Evolutionary conservation across 2,329 filamentous ascomycete genomes (phyloP), one percentile per base, ranked within the genome.

Genomic region (Dothistroma septosporum): DNA sequence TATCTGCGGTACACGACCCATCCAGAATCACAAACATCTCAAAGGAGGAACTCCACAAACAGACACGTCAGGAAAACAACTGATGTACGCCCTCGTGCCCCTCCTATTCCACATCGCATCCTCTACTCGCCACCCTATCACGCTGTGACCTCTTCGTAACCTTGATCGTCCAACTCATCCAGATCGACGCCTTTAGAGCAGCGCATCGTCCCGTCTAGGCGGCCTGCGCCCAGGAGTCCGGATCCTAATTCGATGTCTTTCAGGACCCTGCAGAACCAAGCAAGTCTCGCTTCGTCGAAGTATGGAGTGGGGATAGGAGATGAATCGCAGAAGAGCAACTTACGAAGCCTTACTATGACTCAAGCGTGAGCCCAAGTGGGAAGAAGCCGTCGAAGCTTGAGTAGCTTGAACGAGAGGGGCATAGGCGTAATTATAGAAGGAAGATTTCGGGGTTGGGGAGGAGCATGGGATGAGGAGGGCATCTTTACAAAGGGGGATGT

Each of bases 201-300:
- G 66, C 64, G 32, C 67, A 69, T 53, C 64, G 66, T 48, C 67
- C 67, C 6, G 66, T 69, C 49, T 64, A 62, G 57, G 53, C 61
- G 7, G 62, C 62, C 32, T 65, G 62, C 50, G 63, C 62, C 37
- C n/a, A 37, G 35, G 66, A 66, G 53, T 57, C 61, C n/a, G 57
- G 61, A 59, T 66, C 66, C 19, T 60, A 60, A 54, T 65, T 68
- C 47, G 64, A 68, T 52, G 57, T 66, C 57, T 68, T 63, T 55
- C 46, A 55, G 22, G 64, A 68, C 44, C 64, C 65, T 10, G 22
- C n/a, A 8, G 55, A 59, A 0, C 52, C 55, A 1, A 61, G 62
- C 4, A 66, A 49, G 1, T 65, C 66, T 52, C 58, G 64, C 6
- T 64, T 69, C 32, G 60, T 69, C 0, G 67, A 68, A 55, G 50